phyloP scores from a whole-genome alignment of 2,329 filamentous ascomycete genomes.

The Colletotrichum nymphaeae region DNA sequence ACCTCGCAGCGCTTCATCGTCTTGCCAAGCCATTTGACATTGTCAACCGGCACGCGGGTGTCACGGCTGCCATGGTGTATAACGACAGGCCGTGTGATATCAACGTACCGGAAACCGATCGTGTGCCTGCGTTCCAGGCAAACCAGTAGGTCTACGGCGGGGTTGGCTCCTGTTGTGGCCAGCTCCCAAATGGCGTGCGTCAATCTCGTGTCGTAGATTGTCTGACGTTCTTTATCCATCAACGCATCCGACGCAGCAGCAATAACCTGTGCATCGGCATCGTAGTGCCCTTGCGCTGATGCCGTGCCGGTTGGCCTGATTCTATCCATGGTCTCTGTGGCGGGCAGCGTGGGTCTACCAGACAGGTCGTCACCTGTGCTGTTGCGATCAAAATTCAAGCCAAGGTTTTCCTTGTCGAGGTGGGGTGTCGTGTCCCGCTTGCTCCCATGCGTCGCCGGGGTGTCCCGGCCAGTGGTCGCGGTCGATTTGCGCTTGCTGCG shows the following conservation, averaged over 20 bases:
- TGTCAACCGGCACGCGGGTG: slow-evolving; percentile 91
- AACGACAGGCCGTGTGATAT: slow-evolving; percentile 90
- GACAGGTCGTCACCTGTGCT: slow-evolving; percentile 38
- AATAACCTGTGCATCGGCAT: slow-evolving; percentile 50
- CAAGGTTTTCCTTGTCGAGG: slow-evolving; percentile 63
- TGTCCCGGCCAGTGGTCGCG: slow-evolving; percentile 51
- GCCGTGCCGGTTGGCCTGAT: slow-evolving; percentile 47
- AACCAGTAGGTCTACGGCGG: slow-evolving; percentile 90
- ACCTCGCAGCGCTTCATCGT: slow-evolving; percentile 95
- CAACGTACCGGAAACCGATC: slow-evolving; percentile 96
- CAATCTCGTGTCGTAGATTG: slow-evolving; percentile 83
- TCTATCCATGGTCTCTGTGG: slow-evolving; percentile 62
- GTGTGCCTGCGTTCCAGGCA: slow-evolving; percentile 91
- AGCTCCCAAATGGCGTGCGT: slow-evolving; percentile 96
- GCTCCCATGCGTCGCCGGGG: slow-evolving; percentile 39
- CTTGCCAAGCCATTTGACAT: slow-evolving; percentile 93
- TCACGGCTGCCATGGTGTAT: slow-evolving; percentile 96
- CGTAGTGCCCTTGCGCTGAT: slow-evolving; percentile 36
- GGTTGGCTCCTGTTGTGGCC: slow-evolving; percentile 91
- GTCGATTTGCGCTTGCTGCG: slow-evolving; percentile 70
- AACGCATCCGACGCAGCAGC: slow-evolving; percentile 69
- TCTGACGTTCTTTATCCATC: slow-evolving; percentile 77
- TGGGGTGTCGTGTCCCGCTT: slow-evolving; percentile 50
- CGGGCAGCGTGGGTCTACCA: slow-evolving; percentile 39
- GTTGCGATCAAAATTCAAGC: slow-evolving; percentile 40